Base-by-base conservation (phyloP, 139 green algal genomes). In the Volvox africanus region DNA sequence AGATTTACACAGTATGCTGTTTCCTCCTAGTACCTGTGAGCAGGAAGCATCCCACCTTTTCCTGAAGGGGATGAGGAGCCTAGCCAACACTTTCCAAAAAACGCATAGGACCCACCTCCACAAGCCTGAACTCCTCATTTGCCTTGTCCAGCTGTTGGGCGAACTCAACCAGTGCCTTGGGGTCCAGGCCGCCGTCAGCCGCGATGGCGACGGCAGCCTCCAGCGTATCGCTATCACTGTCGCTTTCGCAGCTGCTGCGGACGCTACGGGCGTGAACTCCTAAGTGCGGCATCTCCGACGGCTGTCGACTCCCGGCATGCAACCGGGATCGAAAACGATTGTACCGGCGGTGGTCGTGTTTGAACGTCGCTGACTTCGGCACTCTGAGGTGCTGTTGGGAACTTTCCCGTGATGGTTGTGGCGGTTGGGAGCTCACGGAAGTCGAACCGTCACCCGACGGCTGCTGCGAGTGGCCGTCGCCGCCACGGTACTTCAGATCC, bases 121-220 rank as follows among this genome's bases (percentile, higher is more conserved):
- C 86, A 30, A 90, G 73, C 73, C 62, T 83, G 50, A 90, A 90
- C 73, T 90, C 73, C 86, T 90, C 71, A 28, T 65, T 75, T 2
- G 14, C 73, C 3, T 12, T 5, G 50, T 90, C 86, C 71, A 90
- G 86, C 20, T 28, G 50, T 44, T 61, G 37, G 30, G 55, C 86
- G 11, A 90, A 50, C 50, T 62, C 21, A 30, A 90, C 26, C 86
- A 90, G 86, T n/a, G 61, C 73, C 6, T 62, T 14, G 21, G 73
- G 32, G 20, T 90, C 55, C 73, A 90, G 21, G 21, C 73, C 86
- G 3, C n/a, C 44, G 13, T 82, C 44, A 0, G 44, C 69, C 0
- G 85, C 85, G 22, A 67, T 75, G 0, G 37, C 69, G 0, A 28
- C 44, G 28, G 69, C 85, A 11, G 17, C 68, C n/a, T 82, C 85